Evolutionary conservation across 2,329 filamentous ascomycete species (phyloP).

Genomic region (Tolypocladium endophyticum): DNA sequence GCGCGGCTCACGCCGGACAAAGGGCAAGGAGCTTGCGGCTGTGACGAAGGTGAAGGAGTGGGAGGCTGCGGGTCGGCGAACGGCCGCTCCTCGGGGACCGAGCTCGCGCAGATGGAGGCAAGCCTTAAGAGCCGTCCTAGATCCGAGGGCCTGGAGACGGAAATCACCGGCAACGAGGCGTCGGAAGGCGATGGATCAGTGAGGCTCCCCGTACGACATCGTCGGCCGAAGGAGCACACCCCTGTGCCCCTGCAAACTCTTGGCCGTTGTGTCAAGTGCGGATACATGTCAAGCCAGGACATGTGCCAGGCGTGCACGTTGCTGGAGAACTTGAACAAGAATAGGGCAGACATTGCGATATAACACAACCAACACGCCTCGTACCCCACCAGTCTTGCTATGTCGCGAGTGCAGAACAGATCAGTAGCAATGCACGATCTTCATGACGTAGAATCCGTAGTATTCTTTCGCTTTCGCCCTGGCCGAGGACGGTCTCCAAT

Average conservation of each 20-base stretch:
- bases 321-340: conserved; percentile 84
- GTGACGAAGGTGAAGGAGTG: conserved; percentile 25
- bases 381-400: neutral
- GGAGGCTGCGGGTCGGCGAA: conserved; percentile 63
- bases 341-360: conserved; percentile 47
- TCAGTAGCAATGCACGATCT: neutral
- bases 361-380: conserved; percentile 14
- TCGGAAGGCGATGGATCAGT: conserved; percentile 15
- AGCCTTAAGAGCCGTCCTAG: conserved; percentile 10
- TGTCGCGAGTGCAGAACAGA: neutral
- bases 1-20: conserved; percentile 52
- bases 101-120: conserved; percentile 76
- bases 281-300: conserved; percentile 89
- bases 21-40: conserved; percentile 21
- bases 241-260: conserved; percentile 55
- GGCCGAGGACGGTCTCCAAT: neutral
- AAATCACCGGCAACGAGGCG: conserved; percentile 16
- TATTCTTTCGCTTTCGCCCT: neutral
- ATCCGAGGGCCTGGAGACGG: conserved; percentile 17
- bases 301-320: conserved; percentile 91
- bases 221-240: conserved; percentile 15
- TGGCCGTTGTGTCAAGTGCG: conserved; percentile 76
- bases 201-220: conserved; percentile 22
- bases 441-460: neutral
- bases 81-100: conserved; percentile 56